Conservation (phyloP, 129 eudicot species). For the Gnaphalium uliginosum region DNA sequence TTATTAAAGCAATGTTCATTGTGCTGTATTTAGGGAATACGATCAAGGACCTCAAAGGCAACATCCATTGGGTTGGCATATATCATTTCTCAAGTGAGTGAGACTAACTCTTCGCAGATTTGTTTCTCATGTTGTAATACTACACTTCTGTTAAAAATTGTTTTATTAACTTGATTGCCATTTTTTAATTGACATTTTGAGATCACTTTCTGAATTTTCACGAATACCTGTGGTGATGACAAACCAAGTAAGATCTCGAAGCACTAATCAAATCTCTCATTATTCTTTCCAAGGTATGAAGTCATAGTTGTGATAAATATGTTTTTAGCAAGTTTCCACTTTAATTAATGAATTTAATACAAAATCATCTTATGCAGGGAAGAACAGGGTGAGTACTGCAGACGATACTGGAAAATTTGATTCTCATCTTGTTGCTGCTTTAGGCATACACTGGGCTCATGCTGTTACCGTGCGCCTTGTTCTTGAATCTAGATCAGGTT, state of each 20-base stretch:
- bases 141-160: not conserved
- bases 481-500: conserved; percentile 83
- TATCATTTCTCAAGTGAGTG: conserved; percentile 84
- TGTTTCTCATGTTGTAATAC: conserved; percentile 5
- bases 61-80: conserved; percentile 85
- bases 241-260: conserved; percentile 86
- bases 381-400: conserved; percentile 19
- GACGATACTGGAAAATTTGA: conserved; percentile 46
- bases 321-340: conserved; percentile 8
- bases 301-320: not conserved
- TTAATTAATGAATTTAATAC: not conserved
- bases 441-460: conserved; percentile 95
- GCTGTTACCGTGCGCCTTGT: conserved; percentile 83
- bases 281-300: conserved; percentile 65
- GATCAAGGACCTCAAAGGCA: conserved; percentile 65
- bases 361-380: conserved; percentile 27
- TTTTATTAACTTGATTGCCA: not conserved
- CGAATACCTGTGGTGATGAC: conserved; percentile 90
- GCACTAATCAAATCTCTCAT: conserved; percentile 42
- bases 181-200: conserved; percentile 17
- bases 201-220: conserved; percentile 82
- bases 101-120: conserved; percentile 18
- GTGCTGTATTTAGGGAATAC: conserved; percentile 48
- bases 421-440: conserved; percentile 90
- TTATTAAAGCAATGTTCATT: not conserved